Base-by-base conservation (phyloP, 768 basidiomycete genomes). In the Tremella yokohamensis region DNA sequence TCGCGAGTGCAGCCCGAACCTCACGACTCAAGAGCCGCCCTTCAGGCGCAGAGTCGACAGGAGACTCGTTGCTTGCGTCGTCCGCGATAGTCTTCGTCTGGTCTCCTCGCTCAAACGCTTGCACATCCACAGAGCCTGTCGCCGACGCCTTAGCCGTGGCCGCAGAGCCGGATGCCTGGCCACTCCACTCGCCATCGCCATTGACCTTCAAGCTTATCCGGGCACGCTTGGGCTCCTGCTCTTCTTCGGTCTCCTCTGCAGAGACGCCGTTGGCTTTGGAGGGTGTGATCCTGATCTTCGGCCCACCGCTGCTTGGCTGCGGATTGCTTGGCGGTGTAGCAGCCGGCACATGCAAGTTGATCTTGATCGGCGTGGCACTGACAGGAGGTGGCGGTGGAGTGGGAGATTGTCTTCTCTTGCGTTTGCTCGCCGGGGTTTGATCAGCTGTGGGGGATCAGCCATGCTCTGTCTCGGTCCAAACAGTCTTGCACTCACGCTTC, bases 1-100 rank as follows among this genome's bases (percentile, higher is more conserved):
- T 11, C 1, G 62, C 62, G 24, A 72, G 24, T 8, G 61, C 63
- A 13, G 58, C 70, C 26, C 68, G 45, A 8, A 57, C 57, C 1
- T 63, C 56, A 39, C 26, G 42, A 11, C 40, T 49, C 18, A 69
- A 44, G 1, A 48, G 56, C 11, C 49, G 47, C 2, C 48, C 54
- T 40, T 45, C 29, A 18, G 1, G 24, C 50, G 42, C 22, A 42
- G 53, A 3, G 4, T 15, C 29, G 3, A 7, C 26, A 15, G 29
- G 38, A 13, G 15, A 13, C 8, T 38, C 6, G 15, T 63, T 50
- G 40, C 49, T 15, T 54, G 48, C 37, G 34, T 38, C 40, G 53
- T 47, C n/a, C 57, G 25, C 2, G 49, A 51, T 24, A 60, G 18
- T 18, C 34, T 52, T 20, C 34, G 42, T 20, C 57, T 20, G 26